A percentile compares a stretch with the other conserved stretches of the same genome.
Conservation (phyloP, 1,284 basidiomycete genomes). For the Malassezia arunalokei region DNA sequence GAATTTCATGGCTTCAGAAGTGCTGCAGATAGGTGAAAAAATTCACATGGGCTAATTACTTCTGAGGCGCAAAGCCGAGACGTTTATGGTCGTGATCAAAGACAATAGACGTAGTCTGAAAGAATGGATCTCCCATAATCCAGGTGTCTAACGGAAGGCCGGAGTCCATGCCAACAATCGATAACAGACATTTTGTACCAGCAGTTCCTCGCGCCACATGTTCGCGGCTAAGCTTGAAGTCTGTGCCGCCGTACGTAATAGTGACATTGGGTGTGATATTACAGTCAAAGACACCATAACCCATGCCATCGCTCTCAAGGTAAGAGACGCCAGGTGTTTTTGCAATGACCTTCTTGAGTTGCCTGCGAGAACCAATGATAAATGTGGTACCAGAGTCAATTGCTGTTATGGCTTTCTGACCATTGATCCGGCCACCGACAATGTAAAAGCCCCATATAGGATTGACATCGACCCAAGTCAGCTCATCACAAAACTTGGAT, state of each 20-base stretch:
- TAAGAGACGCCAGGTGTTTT: conserved; percentile 48
- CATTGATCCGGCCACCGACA: conserved; percentile 26
- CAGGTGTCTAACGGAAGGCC: conserved; percentile 42
- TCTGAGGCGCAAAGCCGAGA: conserved; percentile 47
- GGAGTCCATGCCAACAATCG: conserved; percentile 37
- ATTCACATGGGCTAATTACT: background rate
- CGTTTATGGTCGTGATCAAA: conserved; percentile 47
- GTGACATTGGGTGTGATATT: conserved; percentile 31
- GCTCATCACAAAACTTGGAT: conserved; percentile 23
- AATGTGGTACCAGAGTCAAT: conserved; percentile 53
- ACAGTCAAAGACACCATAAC: conserved; percentile 45
- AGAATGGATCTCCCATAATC: conserved; percentile 47
- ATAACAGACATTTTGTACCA: conserved; percentile 30
- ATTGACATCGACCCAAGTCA: conserved; percentile 48
- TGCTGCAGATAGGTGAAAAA: background rate
- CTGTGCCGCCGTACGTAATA: conserved; percentile 43
- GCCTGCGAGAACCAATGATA: conserved; percentile 46
- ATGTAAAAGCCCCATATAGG: conserved; percentile 41
- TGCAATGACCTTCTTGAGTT: conserved; percentile 49
- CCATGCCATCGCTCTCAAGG: conserved; percentile 26
- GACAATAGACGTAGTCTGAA: conserved; percentile 39
- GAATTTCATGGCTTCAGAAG: too few relatives aligned
- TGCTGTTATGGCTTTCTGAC: conserved; percentile 48
- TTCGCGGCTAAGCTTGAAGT: conserved; percentile 21
- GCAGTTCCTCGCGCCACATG: conserved; percentile 28